These are phyloP conservation scores for Plenodomus lindquistii DNA, from an alignment of 2,329 filamentous ascomycete species.

Conservation along the genomic window DNA sequence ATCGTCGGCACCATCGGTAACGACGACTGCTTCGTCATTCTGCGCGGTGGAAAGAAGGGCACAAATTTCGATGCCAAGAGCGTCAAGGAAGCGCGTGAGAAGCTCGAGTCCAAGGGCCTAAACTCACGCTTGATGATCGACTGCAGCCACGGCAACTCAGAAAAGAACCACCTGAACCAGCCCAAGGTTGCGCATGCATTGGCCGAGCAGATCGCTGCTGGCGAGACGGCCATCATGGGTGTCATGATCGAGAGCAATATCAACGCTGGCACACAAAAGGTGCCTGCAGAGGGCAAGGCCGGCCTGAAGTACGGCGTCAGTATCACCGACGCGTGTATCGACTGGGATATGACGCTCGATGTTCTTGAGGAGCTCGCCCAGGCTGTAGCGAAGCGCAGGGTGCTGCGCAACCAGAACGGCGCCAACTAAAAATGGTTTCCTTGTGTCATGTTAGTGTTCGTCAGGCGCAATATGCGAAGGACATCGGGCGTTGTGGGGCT, in stretches of 20 bases:
- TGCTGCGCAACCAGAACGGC: slow-evolving; percentile 42
- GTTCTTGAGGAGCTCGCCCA: slow-evolving; percentile 78
- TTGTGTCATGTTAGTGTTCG: not conserved
- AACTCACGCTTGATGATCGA: slow-evolving; percentile 89
- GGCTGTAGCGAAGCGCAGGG: slow-evolving; percentile 75
- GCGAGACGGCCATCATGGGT: slow-evolving; percentile 88
- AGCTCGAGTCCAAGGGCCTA: slow-evolving; percentile 74
- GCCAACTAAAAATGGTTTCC: not conserved
- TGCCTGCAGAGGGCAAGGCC: slow-evolving; percentile 80
- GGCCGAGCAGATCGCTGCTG: slow-evolving; percentile 81
- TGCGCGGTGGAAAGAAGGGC: slow-evolving; percentile 88
- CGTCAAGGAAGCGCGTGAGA: slow-evolving; percentile 80
- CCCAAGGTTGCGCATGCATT: slow-evolving; percentile 84
- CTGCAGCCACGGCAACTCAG: slow-evolving; percentile 94
- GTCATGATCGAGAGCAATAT: slow-evolving; percentile 99
- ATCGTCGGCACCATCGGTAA: slow-evolving; percentile 95
- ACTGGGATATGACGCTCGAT: slow-evolving; percentile 85
- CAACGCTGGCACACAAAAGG: slow-evolving; percentile 91
- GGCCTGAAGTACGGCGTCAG: slow-evolving; percentile 91
- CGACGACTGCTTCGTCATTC: slow-evolving; percentile 95
- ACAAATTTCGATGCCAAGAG: slow-evolving; percentile 91
- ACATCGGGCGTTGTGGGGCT: not conserved
- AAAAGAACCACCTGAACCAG: slow-evolving; percentile 97
- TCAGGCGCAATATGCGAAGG: not conserved
- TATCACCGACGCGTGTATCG: slow-evolving; percentile 96